A percentile compares a stretch with the other conserved stretches of the same genome.
phyloP scores from a whole-genome alignment of 1,284 basidiomycete genomes.

The Apiotrichum veenhuisii region DNA sequence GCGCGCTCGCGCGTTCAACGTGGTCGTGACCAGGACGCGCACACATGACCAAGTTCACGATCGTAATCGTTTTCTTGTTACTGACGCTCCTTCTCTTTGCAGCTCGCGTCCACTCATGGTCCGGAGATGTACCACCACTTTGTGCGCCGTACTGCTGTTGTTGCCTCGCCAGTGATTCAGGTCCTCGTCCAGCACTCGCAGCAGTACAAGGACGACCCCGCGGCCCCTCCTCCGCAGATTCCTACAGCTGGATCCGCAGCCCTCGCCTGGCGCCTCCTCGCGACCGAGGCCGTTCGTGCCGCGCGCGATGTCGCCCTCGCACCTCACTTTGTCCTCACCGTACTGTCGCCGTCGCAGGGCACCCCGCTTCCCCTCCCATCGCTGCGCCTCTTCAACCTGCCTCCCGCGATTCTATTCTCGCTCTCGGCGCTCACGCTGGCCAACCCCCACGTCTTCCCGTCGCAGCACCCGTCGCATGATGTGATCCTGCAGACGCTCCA shows the following conservation, averaged over 20 bases:
- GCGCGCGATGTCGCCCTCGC: constrained; percentile 47
- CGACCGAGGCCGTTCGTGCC: constrained; percentile 44
- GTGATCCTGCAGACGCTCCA: constrained; percentile 34
- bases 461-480: constrained; percentile 37
- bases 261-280: constrained; percentile 46
- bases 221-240: constrained; percentile 41
- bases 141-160: constrained; percentile 83
- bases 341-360: constrained; percentile 43
- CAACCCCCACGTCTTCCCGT: constrained; percentile 41
- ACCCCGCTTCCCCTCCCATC: constrained; percentile 45
- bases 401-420: constrained; percentile 40
- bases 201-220: constrained; percentile 42
- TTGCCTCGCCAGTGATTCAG: constrained; percentile 52
- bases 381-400: constrained; percentile 42
- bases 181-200: constrained; percentile 42
- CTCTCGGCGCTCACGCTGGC: constrained; percentile 45
- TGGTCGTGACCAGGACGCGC: neutral
- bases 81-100: constrained; percentile 20
- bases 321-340: constrained; percentile 45
- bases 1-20: neutral
- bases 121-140: constrained; percentile 93
- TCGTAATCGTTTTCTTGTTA: constrained; percentile 2
- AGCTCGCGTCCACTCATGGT: constrained; percentile 92
- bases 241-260: constrained; percentile 35
- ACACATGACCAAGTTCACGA: neutral